A percentile compares a stretch with the other conserved stretches of the same genome.
Evolutionary conservation across 495 filamentous ascomycete species (phyloP).

Genomic region (Apodospora peruviana): DNA sequence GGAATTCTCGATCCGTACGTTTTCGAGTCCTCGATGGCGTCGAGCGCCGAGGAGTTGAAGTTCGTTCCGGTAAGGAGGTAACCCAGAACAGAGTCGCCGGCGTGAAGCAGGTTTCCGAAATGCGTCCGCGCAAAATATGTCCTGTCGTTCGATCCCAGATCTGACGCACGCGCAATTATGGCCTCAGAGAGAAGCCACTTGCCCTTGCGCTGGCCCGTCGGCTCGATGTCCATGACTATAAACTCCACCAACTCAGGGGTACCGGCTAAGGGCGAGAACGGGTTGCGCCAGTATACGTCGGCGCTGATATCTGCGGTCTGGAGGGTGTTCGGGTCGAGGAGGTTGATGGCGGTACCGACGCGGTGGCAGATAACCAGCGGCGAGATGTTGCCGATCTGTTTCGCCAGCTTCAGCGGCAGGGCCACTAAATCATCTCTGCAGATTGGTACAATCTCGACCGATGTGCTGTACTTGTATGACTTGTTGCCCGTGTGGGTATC

Average conservation of each 20-base stretch:
- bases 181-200: conserved; percentile 80
- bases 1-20: conserved; percentile 72
- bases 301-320: conserved; percentile 82
- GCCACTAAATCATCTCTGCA: conserved; percentile 96
- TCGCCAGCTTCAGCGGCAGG: conserved; percentile 83
- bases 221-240: conserved; percentile 90
- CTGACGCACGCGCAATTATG: conserved; percentile 79
- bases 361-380: conserved; percentile 63
- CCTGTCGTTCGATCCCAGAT: conserved; percentile 80
- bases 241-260: conserved; percentile 85
- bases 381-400: conserved; percentile 77
- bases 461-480: conserved; percentile 89
- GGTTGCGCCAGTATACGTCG: conserved; percentile 77
- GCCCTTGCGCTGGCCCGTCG: conserved; percentile 65
- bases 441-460: conserved; percentile 79
- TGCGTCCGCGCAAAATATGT: conserved; percentile 88
- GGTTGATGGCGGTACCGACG: conserved; percentile 83
- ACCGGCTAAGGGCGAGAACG: conserved; percentile 79
- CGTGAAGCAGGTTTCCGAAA: conserved; percentile 77
- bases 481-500: conserved; percentile 87
- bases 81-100: conserved; percentile 87
- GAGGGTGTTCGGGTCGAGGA: conserved; percentile 86
- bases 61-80: conserved; percentile 84
- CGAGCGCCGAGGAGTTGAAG: conserved; percentile 82
- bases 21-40: conserved; percentile 66